These are phyloP conservation scores for Pleurotus giganteus DNA, from an alignment of 768 basidiomycete genomes.

Conservation along the genomic window DNA sequence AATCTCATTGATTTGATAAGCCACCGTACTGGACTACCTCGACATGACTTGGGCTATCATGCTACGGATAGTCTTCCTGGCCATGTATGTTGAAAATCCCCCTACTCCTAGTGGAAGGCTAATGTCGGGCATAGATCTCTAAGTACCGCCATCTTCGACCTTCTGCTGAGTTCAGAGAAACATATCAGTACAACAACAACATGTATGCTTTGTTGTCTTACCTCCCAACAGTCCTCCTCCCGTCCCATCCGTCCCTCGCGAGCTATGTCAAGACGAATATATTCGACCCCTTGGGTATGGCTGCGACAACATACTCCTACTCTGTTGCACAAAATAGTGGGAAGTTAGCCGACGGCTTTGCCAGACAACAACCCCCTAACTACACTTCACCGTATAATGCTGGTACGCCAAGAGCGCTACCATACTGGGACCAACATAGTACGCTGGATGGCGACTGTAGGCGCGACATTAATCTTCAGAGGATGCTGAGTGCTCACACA, in stretches of 20 bases:
- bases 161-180: slow-evolving; percentile 23
- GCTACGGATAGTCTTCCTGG: slow-evolving; percentile 8
- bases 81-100: slow-evolving; percentile 12
- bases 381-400: slow-evolving; percentile 19
- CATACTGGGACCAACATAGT: slow-evolving; percentile 17
- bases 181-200: slow-evolving; percentile 24
- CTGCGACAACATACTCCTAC: slow-evolving; percentile 25
- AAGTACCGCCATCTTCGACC: slow-evolving; percentile 19
- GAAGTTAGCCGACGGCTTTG: slow-evolving; percentile 22
- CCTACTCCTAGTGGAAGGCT: not conserved
- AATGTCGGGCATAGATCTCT: slow-evolving; percentile 14
- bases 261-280: slow-evolving; percentile 27
- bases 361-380: slow-evolving; percentile 16
- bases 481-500: not conserved
- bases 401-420: slow-evolving; percentile 19
- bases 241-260: slow-evolving; percentile 16
- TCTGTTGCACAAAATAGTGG: slow-evolving; percentile 23
- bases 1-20: slow-evolving; percentile 24
- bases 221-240: slow-evolving; percentile 19
- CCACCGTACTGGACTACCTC: slow-evolving; percentile 26
- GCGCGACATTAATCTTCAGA: slow-evolving; percentile 1
- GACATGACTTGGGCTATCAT: slow-evolving; percentile 18
- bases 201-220: slow-evolving; percentile 25
- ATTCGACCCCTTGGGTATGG: slow-evolving; percentile 25
- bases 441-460: slow-evolving; percentile 23